phyloP scores from a whole-genome alignment of 73 alveolate species.

The Tetrahymena thermophila region DNA sequence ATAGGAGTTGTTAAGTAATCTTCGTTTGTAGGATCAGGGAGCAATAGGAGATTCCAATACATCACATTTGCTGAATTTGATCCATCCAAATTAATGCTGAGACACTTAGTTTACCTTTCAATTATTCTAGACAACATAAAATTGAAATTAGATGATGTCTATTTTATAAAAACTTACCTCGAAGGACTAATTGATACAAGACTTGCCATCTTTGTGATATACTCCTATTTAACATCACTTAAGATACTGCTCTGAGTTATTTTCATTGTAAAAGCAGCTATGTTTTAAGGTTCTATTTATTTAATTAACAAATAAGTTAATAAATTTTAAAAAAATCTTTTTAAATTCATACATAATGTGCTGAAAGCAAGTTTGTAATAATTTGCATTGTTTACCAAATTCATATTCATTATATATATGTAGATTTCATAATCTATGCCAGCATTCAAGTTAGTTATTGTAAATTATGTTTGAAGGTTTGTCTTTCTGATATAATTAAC shows the following conservation, averaged over 20 bases:
- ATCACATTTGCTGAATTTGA: not conserved
- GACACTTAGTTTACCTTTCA: not conserved
- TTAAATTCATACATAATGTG: not conserved
- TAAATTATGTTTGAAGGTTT: constrained; percentile 9
- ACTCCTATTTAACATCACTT: not conserved
- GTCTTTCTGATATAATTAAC: constrained; percentile 18
- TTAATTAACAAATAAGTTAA: not conserved
- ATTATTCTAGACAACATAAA: not conserved
- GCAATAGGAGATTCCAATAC: not conserved
- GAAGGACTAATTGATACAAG: not conserved
- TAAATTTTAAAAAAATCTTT: not conserved
- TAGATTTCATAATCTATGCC: constrained; percentile 34
- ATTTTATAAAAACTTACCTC: not conserved
- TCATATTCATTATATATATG: constrained; percentile 27
- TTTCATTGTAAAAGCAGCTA: not conserved
- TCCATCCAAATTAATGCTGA: not conserved
- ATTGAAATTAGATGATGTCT: not conserved
- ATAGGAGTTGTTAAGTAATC: not conserved
- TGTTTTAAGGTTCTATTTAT: not conserved
- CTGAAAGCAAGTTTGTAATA: not conserved
- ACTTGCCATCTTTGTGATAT: not conserved
- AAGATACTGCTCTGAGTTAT: not conserved
- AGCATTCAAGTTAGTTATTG: not conserved
- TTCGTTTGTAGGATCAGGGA: not conserved
- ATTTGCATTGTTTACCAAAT: not conserved